phyloP scores from a whole-genome alignment of 1,284 basidiomycete genomes.

The Hortiboletus rubellus region DNA sequence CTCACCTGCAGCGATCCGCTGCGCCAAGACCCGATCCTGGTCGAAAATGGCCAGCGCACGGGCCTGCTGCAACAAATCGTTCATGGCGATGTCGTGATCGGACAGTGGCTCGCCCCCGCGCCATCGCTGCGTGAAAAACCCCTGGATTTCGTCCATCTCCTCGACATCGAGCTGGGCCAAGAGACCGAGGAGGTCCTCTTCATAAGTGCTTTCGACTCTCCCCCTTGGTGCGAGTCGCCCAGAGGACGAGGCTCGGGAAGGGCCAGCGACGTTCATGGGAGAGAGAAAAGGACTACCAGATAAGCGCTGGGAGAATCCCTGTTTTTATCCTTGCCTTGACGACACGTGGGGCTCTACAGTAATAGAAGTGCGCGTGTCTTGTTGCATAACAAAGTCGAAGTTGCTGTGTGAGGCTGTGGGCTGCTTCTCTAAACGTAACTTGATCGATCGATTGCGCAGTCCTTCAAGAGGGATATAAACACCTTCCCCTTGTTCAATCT shows the following conservation, averaged over 20 bases:
- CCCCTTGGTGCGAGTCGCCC: conserved; percentile 2
- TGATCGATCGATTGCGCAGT: no score
- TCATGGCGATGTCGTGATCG: conserved; percentile 30
- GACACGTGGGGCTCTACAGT: conserved; percentile 11
- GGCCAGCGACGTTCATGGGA: conserved; percentile 32
- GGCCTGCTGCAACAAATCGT: conserved; percentile 29
- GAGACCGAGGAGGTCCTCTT: conserved; percentile 23
- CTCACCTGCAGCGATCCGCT: conserved; percentile 18
- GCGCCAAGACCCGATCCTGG: conserved; percentile 27
- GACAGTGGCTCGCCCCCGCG: conserved; percentile 15
- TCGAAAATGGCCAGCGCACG: conserved; percentile 19
- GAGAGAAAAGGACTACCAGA: conserved; percentile 10
- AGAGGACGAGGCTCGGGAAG: conserved; percentile 17
- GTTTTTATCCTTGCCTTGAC: conserved; percentile 1
- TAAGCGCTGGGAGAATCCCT: background rate
- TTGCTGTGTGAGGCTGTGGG: no score
- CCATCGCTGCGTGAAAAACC: conserved; percentile 8
- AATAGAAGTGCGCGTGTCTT: background rate
- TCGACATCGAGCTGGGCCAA: conserved; percentile 19
- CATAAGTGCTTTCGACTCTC: conserved; percentile 26
- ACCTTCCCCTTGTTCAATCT: no score
- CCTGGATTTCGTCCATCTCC: conserved; percentile 25
- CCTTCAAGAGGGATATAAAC: no score
- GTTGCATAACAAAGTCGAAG: no score
- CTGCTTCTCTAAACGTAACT: no score